phyloP scores from a whole-genome alignment of 2,329 filamentous ascomycete species.

The Fusarium xylarioides region DNA sequence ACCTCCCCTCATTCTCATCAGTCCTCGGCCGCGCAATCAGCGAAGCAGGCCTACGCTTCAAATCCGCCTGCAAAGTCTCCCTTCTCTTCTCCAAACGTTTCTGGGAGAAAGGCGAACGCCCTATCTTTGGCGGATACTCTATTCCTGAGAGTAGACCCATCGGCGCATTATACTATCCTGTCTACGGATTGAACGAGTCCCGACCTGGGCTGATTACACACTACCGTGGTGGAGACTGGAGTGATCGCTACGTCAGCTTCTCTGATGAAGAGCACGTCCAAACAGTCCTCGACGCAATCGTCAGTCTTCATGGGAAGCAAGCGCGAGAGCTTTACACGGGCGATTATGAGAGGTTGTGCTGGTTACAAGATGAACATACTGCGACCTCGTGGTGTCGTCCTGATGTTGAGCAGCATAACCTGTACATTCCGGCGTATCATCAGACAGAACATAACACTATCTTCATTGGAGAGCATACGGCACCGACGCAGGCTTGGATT shows the following conservation, averaged over 20 bases:
- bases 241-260: neutral
- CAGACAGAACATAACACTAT: slow-evolving; percentile 74
- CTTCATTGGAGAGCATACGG: slow-evolving; percentile 75
- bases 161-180: slow-evolving; percentile 71
- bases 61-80: slow-evolving; percentile 54
- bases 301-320: slow-evolving; percentile 7
- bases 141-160: slow-evolving; percentile 66
- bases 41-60: slow-evolving; percentile 17
- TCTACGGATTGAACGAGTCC: slow-evolving; percentile 71
- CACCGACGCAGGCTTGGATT: slow-evolving; percentile 78
- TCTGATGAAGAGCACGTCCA: slow-evolving; percentile 46
- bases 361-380: slow-evolving; percentile 12
- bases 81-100: slow-evolving; percentile 67
- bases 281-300: slow-evolving; percentile 9
- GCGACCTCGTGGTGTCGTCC: slow-evolving; percentile 66
- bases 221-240: slow-evolving; percentile 58
- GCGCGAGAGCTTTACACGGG: neutral
- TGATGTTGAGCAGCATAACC: slow-evolving; percentile 69
- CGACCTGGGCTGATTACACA: slow-evolving; percentile 69
- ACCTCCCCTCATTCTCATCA: slow-evolving; percentile 53
- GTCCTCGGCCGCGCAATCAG: slow-evolving; percentile 8
- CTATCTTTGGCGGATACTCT: slow-evolving; percentile 72
- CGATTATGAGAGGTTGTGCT: slow-evolving; percentile 15
- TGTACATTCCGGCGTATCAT: slow-evolving; percentile 78
- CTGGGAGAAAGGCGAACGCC: slow-evolving; percentile 61